Evolutionary conservation across 805 yeast genomes (phyloP), one percentile per base, ranked within the genome.

Genomic region (Saturnispora kantuleensis): DNA sequence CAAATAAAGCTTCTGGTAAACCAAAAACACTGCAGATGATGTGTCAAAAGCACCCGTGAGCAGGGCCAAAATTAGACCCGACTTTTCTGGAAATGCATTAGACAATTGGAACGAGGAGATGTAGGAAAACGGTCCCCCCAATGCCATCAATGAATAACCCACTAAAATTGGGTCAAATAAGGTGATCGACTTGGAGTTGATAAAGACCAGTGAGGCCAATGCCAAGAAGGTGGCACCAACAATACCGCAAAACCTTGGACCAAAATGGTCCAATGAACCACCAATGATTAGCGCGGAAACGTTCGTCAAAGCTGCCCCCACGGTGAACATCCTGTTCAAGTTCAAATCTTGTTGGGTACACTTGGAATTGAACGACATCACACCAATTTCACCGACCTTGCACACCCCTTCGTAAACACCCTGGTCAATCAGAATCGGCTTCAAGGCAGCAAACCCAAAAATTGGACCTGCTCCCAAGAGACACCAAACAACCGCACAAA

Each of bases 11-110:
- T 68, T 52, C 42, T 68, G 68, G 61, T 74, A 75, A 39, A 73
- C 39, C 54, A 75, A 62, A 53, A 75, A 75, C 13, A 75, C 68
- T 1, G 79, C 79, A 8, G 76, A 70, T 3, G 79, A 73, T 9
- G 80, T 73, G 58, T 75, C 81, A 49, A 75, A 75, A 0, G 81
- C 79, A 13, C 81, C 80, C 1, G 79, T 74, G 45, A 75, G 56
- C 36, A 75, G 59, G 17, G 79, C 79, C 52, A 75, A 63, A 16
- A 75, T 65, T 11, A 72, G 59, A 7, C 81, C 81, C 15, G 76
- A 70, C 42, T 67, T 67, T 41, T 66, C 63, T 2, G 81, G 81
- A 57, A 75, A 75, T 3, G 79, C 66, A 53, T 75, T 75, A 18
- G 79, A 73, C 46, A 75, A 65, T 56, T 75, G 80, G 60, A 75